Conservation (phyloP, 192 early-diverging fungal genomes). For the Radiomyces spectabilis region DNA sequence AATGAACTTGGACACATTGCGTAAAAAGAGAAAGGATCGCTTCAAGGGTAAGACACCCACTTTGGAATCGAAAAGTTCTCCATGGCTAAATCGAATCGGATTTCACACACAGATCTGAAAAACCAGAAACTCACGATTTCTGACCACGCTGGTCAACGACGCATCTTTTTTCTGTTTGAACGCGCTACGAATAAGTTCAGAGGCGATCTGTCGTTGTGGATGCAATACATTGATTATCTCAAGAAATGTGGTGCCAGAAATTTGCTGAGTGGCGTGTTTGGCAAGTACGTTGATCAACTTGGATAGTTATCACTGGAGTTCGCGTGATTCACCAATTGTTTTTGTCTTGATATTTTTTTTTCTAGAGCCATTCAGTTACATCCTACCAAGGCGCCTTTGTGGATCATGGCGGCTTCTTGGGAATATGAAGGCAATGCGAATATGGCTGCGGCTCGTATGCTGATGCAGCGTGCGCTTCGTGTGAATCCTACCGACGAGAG, state of each 20-base stretch:
- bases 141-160: conserved; percentile 66
- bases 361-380: conserved; percentile 77
- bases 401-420: conserved; percentile 87
- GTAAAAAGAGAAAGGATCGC: conserved; percentile 69
- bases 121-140: conserved; percentile 45
- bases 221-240: conserved; percentile 87
- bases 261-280: conserved; percentile 69
- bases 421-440: conserved; percentile 84
- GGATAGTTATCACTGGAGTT: neutral
- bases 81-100: neutral
- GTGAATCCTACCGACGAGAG: conserved; percentile 61
- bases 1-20: conserved; percentile 79
- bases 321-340: neutral
- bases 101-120: too few species aligned
- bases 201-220: conserved; percentile 78
- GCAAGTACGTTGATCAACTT: conserved; percentile 32
- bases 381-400: conserved; percentile 73
- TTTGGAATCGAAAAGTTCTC: neutral
- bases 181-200: conserved; percentile 70
- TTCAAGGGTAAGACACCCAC: conserved; percentile 16
- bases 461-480: conserved; percentile 82
- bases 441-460: conserved; percentile 69
- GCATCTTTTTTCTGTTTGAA: conserved; percentile 77
- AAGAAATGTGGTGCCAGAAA: conserved; percentile 43
- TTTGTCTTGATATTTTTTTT: conserved; percentile 3